These are phyloP conservation scores for Aureobasidium pullulans DNA, from an alignment of 2,329 filamentous ascomycete genomes.

Conservation along the genomic window DNA sequence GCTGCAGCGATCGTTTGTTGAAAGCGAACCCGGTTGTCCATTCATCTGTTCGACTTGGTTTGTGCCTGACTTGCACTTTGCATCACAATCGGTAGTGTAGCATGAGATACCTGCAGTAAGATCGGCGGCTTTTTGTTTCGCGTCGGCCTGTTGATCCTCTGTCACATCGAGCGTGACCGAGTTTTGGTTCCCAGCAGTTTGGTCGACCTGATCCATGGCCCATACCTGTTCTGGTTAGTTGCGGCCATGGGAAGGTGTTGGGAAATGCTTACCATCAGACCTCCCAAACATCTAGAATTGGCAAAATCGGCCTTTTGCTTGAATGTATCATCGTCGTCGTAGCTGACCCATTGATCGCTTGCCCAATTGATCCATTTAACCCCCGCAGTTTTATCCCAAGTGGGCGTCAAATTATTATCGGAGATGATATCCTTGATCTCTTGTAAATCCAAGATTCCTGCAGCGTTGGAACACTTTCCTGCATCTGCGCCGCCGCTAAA, in stretches of 20 bases:
- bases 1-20: constrained; percentile 19
- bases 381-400: constrained; percentile 16
- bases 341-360: constrained; percentile 33
- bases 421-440: constrained; percentile 22
- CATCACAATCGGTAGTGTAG: constrained; percentile 23
- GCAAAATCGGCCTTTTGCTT: constrained; percentile 28
- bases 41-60: constrained; percentile 25
- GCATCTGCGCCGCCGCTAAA: constrained; percentile 18
- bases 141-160: constrained; percentile 16
- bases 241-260: not conserved
- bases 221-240: constrained; percentile 13
- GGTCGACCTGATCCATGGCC: constrained; percentile 18
- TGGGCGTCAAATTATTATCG: not conserved
- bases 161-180: constrained; percentile 6
- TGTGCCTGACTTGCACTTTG: constrained; percentile 22
- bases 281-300: constrained; percentile 24
- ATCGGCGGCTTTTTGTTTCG: constrained; percentile 17
- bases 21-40: constrained; percentile 19
- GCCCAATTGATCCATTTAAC: constrained; percentile 28
- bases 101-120: constrained; percentile 10
- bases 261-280: constrained; percentile 18
- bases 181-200: not conserved
- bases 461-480: constrained; percentile 22
- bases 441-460: constrained; percentile 18
- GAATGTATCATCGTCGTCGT: constrained; percentile 31